These are phyloP conservation scores for Acacia confusa DNA, from an alignment of 306 rosid genomes.

Conservation along the genomic window DNA sequence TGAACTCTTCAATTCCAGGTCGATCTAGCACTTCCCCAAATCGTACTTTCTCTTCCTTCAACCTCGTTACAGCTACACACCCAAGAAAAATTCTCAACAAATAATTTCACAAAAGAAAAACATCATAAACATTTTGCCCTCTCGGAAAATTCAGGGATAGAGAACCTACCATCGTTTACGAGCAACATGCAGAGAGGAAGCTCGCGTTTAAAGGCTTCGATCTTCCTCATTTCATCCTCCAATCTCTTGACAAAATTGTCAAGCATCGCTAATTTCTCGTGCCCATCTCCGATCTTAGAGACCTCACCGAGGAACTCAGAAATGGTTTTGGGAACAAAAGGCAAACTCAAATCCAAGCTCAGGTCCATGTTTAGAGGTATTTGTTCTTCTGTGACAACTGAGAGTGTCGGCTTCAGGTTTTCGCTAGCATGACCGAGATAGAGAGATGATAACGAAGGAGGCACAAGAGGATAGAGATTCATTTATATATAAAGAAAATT, in stretches of 20 bases:
- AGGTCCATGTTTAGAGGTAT: constrained; percentile 44
- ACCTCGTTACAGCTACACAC: constrained; percentile 55
- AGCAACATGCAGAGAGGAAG: constrained; percentile 80
- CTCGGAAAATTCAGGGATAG: neutral
- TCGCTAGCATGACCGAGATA: constrained; percentile 13
- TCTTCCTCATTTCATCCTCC: constrained; percentile 69
- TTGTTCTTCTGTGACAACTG: neutral
- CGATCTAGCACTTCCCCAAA: constrained; percentile 40
- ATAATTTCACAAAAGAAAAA: neutral
- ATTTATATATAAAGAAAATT: constrained; percentile 37
- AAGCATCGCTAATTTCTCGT: constrained; percentile 47
- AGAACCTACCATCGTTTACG: constrained; percentile 59
- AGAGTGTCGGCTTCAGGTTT: neutral
- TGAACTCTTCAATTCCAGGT: constrained; percentile 40
- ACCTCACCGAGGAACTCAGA: constrained; percentile 47
- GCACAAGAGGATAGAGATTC: constrained; percentile 28
- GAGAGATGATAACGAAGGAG: constrained; percentile 36
- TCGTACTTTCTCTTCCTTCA: constrained; percentile 54
- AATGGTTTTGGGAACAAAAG: constrained; percentile 55
- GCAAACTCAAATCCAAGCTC: constrained; percentile 56
- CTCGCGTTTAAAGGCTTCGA: constrained; percentile 79
- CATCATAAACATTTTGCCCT: neutral
- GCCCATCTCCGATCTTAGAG: constrained; percentile 37
- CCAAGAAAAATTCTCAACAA: constrained; percentile 14
- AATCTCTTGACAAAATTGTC: constrained; percentile 48